A percentile compares a stretch with the other conserved stretches of the same genome.
Conservation (phyloP, 2,329 filamentous ascomycete genomes). For the Alternaria arborescens region DNA sequence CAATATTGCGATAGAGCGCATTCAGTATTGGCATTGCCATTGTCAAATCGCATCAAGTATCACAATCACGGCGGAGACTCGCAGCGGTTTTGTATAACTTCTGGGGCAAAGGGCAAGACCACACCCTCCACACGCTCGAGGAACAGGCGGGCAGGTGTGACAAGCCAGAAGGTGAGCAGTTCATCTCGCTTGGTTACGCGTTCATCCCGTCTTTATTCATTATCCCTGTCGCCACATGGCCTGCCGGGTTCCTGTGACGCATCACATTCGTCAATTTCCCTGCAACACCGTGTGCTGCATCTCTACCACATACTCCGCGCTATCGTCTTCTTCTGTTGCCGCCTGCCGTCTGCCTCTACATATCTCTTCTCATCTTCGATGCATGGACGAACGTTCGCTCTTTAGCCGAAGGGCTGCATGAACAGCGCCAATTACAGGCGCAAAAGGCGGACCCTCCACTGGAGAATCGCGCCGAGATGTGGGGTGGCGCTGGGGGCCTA, state of each 20-base stretch:
- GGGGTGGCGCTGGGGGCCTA: conserved; percentile 25
- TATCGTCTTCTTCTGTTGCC: conserved; percentile 4
- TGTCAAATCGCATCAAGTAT: not conserved
- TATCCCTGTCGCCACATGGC: conserved; percentile 50
- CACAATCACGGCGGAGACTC: not conserved
- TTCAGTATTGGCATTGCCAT: conserved; percentile 11
- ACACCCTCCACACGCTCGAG: conserved; percentile 14
- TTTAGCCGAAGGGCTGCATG: conserved; percentile 40
- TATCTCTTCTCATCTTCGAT: conserved; percentile 13
- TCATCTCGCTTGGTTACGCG: conserved; percentile 42
- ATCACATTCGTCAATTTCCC: conserved; percentile 39
- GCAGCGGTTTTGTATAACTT: conserved; percentile 13
- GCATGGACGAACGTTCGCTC: conserved; percentile 14
- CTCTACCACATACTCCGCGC: conserved; percentile 15
- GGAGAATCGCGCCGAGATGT: conserved; percentile 30
- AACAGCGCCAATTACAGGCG: conserved; percentile 26
- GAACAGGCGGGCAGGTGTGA: conserved; percentile 28
- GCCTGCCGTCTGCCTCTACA: conserved; percentile 13
- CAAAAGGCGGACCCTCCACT: conserved; percentile 29
- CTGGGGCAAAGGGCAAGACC: not conserved
- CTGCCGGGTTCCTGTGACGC: conserved; percentile 32
- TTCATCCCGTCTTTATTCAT: conserved; percentile 18
- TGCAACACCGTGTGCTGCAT: conserved; percentile 44
- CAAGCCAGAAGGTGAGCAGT: conserved; percentile 42
- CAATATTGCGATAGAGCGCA: conserved; percentile 12